These are phyloP conservation scores for Pinus taeda DNA, from an alignment of 75 land plant species.

Conservation along the genomic window DNA sequence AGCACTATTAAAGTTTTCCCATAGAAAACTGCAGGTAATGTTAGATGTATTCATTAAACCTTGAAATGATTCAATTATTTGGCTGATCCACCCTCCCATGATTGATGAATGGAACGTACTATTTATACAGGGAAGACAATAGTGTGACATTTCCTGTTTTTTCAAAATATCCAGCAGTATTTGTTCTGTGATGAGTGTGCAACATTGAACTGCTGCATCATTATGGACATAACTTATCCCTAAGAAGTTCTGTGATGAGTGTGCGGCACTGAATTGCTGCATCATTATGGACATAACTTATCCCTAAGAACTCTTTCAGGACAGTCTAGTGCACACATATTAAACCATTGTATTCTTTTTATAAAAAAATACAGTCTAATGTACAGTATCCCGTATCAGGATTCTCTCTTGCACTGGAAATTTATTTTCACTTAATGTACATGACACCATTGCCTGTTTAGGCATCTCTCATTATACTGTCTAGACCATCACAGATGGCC, in stretches of 20 bases:
- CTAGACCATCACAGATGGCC: constrained; percentile 10
- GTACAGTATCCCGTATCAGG: not conserved
- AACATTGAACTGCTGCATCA: not conserved
- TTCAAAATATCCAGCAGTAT: not conserved
- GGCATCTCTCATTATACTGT: not conserved
- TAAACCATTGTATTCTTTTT: not conserved
- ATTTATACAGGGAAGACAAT: not conserved
- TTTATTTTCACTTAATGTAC: not conserved
- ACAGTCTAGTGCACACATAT: not conserved
- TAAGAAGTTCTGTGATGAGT: no score
- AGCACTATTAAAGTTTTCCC: not conserved
- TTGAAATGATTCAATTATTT: not conserved
- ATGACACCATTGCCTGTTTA: constrained; percentile 7
- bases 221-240: not conserved
- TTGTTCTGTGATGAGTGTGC: not conserved
- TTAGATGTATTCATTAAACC: not conserved
- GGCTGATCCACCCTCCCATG: no score
- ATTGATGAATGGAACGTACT: not conserved
- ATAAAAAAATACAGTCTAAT: not conserved
- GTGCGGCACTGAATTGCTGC: not conserved
- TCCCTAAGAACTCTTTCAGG: not conserved
- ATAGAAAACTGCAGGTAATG: not conserved
- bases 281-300: not conserved
- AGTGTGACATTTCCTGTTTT: not conserved
- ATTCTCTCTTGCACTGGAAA: not conserved